Percentiles rank a stretch among this genome's conserved stretches.
These are phyloP conservation scores for Fraxinus sp. DNA, from an alignment of 305 asterid species.

Conservation along the genomic window DNA sequence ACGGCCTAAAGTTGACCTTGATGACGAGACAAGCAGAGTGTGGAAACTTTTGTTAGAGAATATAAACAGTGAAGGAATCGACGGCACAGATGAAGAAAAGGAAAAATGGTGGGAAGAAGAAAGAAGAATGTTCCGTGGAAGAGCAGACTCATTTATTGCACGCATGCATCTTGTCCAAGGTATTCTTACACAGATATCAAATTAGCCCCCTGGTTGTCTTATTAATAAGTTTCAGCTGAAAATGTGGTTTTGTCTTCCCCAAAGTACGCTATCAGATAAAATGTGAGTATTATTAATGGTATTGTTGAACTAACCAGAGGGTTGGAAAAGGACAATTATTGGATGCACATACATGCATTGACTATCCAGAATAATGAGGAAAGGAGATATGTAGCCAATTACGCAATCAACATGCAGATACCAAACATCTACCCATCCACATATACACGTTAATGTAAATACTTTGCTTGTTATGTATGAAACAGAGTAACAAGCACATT, in stretches of 20 bases:
- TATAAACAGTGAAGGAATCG: slow-evolving; percentile 87
- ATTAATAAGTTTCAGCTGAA: slow-evolving; percentile 7
- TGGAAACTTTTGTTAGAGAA: slow-evolving; percentile 92
- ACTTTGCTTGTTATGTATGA: background rate
- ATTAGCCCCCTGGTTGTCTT: slow-evolving; percentile 10
- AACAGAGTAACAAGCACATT: background rate
- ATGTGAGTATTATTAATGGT: background rate
- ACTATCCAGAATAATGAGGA: background rate
- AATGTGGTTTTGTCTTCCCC: background rate
- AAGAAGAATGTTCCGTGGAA: slow-evolving; percentile 79
- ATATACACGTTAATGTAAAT: background rate
- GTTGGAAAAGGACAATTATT: background rate
- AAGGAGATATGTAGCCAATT: background rate
- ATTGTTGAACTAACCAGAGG: slow-evolving; percentile 7
- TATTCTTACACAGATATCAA: slow-evolving; percentile 27
- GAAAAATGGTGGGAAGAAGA: slow-evolving; percentile 97
- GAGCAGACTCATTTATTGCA: slow-evolving; percentile 92
- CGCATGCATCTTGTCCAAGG: slow-evolving; percentile 99
- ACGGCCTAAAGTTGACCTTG: slow-evolving; percentile 92
- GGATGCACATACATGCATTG: background rate
- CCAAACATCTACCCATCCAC: background rate
- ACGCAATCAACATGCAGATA: background rate
- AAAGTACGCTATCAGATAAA: background rate
- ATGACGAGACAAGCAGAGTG: slow-evolving; percentile 89
- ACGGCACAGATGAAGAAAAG: slow-evolving; percentile 84